Evolutionary conservation across 2,329 filamentous ascomycete species (phyloP).

Genomic region (Sclerotinia borealis): DNA sequence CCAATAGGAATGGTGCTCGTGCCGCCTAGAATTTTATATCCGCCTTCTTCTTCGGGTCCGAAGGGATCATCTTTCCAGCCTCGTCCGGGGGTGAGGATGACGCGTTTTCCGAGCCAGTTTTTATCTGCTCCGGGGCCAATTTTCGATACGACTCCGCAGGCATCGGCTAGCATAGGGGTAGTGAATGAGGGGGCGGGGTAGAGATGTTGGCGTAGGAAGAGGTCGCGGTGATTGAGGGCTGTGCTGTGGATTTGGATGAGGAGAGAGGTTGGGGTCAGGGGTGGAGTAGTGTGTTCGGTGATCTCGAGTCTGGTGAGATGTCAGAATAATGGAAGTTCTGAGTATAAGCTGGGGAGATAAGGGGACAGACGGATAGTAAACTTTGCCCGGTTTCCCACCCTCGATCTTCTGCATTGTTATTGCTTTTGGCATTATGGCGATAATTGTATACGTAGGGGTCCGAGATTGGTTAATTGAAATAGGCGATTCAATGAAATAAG

Average conservation of each 20-base stretch:
- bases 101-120: slow-evolving; percentile 56
- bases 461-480: too few relatives aligned
- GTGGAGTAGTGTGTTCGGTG: slow-evolving; percentile 55
- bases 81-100: slow-evolving; percentile 70
- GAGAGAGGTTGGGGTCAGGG: slow-evolving; percentile 60
- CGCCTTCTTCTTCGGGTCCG: slow-evolving; percentile 62
- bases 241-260: slow-evolving; percentile 71
- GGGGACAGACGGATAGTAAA: slow-evolving; percentile 81
- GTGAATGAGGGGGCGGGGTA: slow-evolving; percentile 82
- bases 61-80: slow-evolving; percentile 69
- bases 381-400: slow-evolving; percentile 72
- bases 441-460: neutral
- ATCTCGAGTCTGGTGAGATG: slow-evolving; percentile 41
- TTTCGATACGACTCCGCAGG: slow-evolving; percentile 65
- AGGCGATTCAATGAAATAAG: too few relatives aligned
- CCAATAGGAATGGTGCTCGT: slow-evolving; percentile 60
- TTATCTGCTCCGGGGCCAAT: slow-evolving; percentile 50
- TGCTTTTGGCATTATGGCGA: slow-evolving; percentile 26
- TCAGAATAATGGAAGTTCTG: slow-evolving; percentile 19
- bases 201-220: slow-evolving; percentile 87
- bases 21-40: slow-evolving; percentile 63
- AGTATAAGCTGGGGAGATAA: slow-evolving; percentile 26
- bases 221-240: slow-evolving; percentile 89
- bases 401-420: slow-evolving; percentile 56
- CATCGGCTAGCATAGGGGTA: slow-evolving; percentile 75